A percentile compares a stretch with the other conserved stretches of the same genome.
phyloP scores from a whole-genome alignment of 257 asterid species.

The Solanum paucissectum region DNA sequence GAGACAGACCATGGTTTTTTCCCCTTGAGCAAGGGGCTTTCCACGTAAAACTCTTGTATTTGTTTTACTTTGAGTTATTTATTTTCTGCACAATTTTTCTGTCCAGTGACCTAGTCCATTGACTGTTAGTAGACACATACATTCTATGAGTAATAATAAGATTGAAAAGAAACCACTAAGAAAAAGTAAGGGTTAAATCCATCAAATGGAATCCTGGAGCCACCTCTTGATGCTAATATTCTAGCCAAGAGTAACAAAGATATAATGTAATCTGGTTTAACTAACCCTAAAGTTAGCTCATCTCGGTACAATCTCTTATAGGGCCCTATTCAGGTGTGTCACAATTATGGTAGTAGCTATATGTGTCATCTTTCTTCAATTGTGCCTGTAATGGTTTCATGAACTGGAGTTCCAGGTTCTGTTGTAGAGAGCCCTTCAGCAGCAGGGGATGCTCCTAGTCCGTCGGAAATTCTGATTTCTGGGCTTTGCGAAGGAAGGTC shows the following conservation, averaged over 20 bases:
- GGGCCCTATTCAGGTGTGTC: not conserved
- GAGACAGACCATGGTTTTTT: no score
- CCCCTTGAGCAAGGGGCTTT: no score
- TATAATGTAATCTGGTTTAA: not conserved
- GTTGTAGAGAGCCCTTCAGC: slow-evolving; percentile 21
- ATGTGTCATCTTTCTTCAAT: not conserved
- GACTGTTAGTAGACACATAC: no score
- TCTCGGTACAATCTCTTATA: not conserved
- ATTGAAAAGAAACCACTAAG: not conserved
- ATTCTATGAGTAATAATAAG: not conserved
- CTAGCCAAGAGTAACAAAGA: not conserved
- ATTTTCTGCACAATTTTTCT: no score
- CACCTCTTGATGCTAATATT: not conserved
- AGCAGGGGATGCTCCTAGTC: not conserved
- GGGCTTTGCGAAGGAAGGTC: slow-evolving; percentile 4
- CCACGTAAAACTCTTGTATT: no score
- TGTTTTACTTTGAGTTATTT: no score
- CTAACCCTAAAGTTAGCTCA: not conserved
- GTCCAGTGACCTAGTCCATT: no score
- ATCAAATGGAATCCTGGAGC: not conserved
- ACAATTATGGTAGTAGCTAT: not conserved
- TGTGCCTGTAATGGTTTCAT: not conserved
- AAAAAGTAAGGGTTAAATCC: not conserved
- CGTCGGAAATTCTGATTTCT: slow-evolving; percentile 7
- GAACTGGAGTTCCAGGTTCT: slow-evolving; percentile 21